A percentile compares a stretch with the other conserved stretches of the same genome.
phyloP scores from a whole-genome alignment of 108 stramenopile genomes.

The Fistulifera solaris region DNA sequence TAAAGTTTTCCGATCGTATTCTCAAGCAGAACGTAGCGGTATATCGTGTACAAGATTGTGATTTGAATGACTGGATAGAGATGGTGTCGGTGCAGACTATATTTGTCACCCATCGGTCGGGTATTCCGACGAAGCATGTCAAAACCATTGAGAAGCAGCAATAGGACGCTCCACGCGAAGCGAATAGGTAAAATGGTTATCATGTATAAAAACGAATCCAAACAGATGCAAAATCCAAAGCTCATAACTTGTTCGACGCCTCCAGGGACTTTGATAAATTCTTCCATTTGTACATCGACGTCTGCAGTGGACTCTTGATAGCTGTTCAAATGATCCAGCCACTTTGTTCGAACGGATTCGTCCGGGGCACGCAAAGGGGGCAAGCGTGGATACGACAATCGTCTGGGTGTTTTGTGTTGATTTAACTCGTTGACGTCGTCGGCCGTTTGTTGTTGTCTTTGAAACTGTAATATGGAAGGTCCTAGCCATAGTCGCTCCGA shows the following conservation, averaged over 20 bases:
- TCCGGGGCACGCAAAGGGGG: background rate
- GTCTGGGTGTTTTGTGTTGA: too few relatives aligned
- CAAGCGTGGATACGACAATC: too few relatives aligned
- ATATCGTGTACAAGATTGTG: slow-evolving; percentile 57
- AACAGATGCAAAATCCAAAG: slow-evolving; percentile 85
- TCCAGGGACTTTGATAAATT: slow-evolving; percentile 89
- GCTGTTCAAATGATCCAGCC: slow-evolving; percentile 44
- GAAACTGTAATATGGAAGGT: background rate
- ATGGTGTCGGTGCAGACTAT: slow-evolving; percentile 55
- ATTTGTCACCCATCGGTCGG: slow-evolving; percentile 7
- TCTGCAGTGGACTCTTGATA: slow-evolving; percentile 53
- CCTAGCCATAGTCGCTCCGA: slow-evolving; percentile 9
- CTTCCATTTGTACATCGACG: slow-evolving; percentile 82
- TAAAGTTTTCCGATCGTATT: slow-evolving; percentile 89
- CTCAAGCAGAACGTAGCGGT: slow-evolving; percentile 49
- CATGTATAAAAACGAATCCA: slow-evolving; percentile 92
- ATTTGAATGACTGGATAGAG: slow-evolving; percentile 85
- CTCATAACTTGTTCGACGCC: slow-evolving; percentile 79
- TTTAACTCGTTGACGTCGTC: background rate
- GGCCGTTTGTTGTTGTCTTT: background rate
- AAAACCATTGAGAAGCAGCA: slow-evolving; percentile 21
- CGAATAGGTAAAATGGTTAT: slow-evolving; percentile 87
- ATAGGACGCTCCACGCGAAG: slow-evolving; percentile 51
- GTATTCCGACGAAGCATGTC: slow-evolving; percentile 4
- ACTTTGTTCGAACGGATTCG: slow-evolving; percentile 23